Percentiles rank a stretch among this genome's conserved stretches.
Conservation (phyloP, 2,329 filamentous ascomycete species). For the Colletotrichum lentis region DNA sequence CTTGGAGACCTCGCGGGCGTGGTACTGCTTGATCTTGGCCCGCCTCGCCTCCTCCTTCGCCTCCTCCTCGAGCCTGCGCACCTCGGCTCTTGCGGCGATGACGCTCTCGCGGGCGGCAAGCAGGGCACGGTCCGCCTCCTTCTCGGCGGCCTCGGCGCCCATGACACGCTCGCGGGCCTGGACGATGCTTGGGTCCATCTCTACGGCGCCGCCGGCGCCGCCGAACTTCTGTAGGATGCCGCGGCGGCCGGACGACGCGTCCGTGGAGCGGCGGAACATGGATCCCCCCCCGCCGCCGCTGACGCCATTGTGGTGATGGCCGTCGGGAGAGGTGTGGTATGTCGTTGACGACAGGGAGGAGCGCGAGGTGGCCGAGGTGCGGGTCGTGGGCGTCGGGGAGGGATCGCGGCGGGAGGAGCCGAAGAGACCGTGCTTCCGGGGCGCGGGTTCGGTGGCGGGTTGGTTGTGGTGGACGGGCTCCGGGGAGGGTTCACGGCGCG, state of each 20-base stretch:
- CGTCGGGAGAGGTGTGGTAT: conserved; percentile 40
- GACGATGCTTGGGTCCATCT: conserved; percentile 69
- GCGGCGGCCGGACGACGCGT: conserved; percentile 45
- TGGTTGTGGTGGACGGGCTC: conserved; percentile 47
- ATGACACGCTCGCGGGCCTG: conserved; percentile 69
- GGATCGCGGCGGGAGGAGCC: conserved; percentile 44
- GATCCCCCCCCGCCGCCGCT: conserved; percentile 37
- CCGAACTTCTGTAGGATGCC: conserved; percentile 57
- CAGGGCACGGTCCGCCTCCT: conserved; percentile 70
- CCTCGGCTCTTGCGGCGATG: conserved; percentile 69
- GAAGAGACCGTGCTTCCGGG: conserved; percentile 50
- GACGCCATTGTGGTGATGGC: conserved; percentile 24
- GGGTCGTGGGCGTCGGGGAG: conserved; percentile 41
- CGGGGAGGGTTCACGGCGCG: conserved; percentile 42
- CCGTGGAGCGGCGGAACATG: conserved; percentile 43
- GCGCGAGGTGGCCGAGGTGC: conserved; percentile 40
- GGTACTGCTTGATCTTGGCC: conserved; percentile 73
- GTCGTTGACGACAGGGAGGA: conserved; percentile 39
- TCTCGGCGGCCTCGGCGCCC: conserved; percentile 69
- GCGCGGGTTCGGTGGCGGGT: conserved; percentile 41
- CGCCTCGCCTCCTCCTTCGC: conserved; percentile 70
- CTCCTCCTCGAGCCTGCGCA: conserved; percentile 70
- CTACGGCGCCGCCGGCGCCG: conserved; percentile 50
- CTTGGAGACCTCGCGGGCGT: conserved; percentile 72
- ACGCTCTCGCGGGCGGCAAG: conserved; percentile 66